Base-by-base conservation (phyloP, 441 rosid genomes). In the Croton laevigatus region DNA sequence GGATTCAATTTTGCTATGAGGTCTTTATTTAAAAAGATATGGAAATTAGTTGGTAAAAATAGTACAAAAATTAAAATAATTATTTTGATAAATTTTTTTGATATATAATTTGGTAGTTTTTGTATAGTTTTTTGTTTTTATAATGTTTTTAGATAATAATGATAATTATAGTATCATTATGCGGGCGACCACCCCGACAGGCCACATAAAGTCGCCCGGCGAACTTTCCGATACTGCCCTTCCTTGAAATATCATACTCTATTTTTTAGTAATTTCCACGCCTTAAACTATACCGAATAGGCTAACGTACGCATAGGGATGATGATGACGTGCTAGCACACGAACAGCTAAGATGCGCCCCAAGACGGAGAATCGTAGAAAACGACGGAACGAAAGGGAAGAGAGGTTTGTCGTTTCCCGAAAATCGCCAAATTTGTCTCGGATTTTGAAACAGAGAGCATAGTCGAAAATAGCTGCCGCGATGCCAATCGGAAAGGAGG, bases 141-240 rank as follows among this genome's bases (percentile, higher is more conserved):
- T 49, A 49, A 49, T 14, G 17, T 14, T 16, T 17, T 7, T 49
- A 4, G 6, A 14, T 16, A 14, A 49, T 49, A 49, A 49, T 48
- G n/a, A 48, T 48, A 46, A 46, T 49, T 14, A 14, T 55, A 23
- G 10, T 3, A 55, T 22, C 2, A 27, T 52, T 34, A 12, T 53
- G 70, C 37, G 46, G 70, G 61, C 60, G n/a, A 66, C 37, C 51
- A 37, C 6, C 48, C 74, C 62, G 74, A 71, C 74, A 62, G 60
- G 54, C 37, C 62, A 52, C 13, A 71, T 27, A 71, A 53, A 63
- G 68, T 23, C 68, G 8, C 32, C 68, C 69, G 45, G 68, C 54
- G 1, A 53, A 54, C 62, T 71, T 71, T 71, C 68, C 68, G 40
- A 9, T 49, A 49, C 13, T 48, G 34, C 54, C 52, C 55, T n/a